Evolutionary conservation across 2,329 filamentous ascomycete genomes (phyloP).

Genomic region (Didymella pomorum): DNA sequence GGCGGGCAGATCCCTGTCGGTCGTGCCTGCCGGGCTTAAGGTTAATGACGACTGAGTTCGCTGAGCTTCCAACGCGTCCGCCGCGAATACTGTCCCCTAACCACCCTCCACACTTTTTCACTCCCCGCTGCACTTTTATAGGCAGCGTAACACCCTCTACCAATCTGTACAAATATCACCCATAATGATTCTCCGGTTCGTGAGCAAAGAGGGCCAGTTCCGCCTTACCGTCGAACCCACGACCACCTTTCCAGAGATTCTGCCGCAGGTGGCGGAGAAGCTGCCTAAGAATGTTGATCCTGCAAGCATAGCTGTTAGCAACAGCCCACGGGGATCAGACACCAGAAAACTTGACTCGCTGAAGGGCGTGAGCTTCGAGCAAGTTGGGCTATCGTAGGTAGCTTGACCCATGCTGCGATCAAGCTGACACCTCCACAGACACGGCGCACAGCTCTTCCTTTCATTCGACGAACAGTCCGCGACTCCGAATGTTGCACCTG

Average conservation of each 20-base stretch:
- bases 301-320: constrained; percentile 65
- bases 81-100: constrained; percentile 9
- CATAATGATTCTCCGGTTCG: constrained; percentile 81
- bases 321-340: constrained; percentile 67
- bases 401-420: constrained; percentile 13
- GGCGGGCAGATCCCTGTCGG: constrained; percentile 20
- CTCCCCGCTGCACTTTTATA: constrained; percentile 1
- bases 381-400: constrained; percentile 65
- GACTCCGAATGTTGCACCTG: constrained; percentile 59
- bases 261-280: constrained; percentile 65
- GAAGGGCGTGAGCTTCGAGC: constrained; percentile 62
- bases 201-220: constrained; percentile 92
- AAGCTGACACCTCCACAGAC: constrained; percentile 60
- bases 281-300: constrained; percentile 65
- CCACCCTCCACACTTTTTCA: background rate
- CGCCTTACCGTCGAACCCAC: constrained; percentile 79
- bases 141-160: background rate
- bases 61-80: constrained; percentile 18
- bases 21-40: constrained; percentile 8
- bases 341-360: constrained; percentile 62
- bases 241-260: constrained; percentile 71
- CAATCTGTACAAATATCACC: background rate
- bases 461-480: constrained; percentile 71
- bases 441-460: constrained; percentile 91
- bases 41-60: constrained; percentile 20